These are phyloP conservation scores for Aspergillus floridensis DNA, from an alignment of 2,329 filamentous ascomycete species.

Conservation along the genomic window DNA sequence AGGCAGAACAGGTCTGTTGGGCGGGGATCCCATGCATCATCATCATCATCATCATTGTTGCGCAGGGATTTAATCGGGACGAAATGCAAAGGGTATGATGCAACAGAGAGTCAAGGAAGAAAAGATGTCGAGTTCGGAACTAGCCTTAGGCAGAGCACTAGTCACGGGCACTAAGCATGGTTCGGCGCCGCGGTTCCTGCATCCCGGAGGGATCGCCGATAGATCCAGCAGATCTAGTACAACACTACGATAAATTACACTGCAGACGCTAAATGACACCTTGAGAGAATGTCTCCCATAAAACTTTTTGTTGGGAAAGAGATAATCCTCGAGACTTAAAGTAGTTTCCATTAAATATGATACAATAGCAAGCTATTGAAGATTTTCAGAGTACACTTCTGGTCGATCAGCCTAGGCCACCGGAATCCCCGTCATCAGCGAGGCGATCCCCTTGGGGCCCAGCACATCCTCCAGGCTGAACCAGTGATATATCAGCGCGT, in stretches of 20 bases:
- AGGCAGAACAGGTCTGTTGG: neutral
- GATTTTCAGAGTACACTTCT: too few species aligned
- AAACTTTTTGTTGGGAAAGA: too few species aligned
- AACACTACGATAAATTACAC: too few species aligned
- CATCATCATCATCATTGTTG: neutral
- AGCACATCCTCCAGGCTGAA: constrained; percentile 19
- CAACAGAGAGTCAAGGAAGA: neutral
- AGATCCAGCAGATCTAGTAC: neutral
- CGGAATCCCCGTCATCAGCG: constrained; percentile 23
- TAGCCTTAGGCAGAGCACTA: neutral
- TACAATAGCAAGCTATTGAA: too few species aligned
- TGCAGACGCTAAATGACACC: too few species aligned
- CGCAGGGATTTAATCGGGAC: neutral
- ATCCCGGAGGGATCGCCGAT: neutral
- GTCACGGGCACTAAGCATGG: neutral
- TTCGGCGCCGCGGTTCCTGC: neutral
- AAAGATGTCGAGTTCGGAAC: neutral
- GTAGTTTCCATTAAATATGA: too few species aligned
- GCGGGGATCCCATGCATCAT: neutral
- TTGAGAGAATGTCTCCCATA: too few species aligned
- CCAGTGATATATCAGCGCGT: constrained; percentile 13
- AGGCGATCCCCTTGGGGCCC: constrained; percentile 18
- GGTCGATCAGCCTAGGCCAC: constrained; percentile 16
- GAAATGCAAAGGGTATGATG: neutral
- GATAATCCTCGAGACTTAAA: too few species aligned